Evolutionary conservation across 164 flowering plant genomes (phyloP).

Genomic region (Macadamia integrifolia): DNA sequence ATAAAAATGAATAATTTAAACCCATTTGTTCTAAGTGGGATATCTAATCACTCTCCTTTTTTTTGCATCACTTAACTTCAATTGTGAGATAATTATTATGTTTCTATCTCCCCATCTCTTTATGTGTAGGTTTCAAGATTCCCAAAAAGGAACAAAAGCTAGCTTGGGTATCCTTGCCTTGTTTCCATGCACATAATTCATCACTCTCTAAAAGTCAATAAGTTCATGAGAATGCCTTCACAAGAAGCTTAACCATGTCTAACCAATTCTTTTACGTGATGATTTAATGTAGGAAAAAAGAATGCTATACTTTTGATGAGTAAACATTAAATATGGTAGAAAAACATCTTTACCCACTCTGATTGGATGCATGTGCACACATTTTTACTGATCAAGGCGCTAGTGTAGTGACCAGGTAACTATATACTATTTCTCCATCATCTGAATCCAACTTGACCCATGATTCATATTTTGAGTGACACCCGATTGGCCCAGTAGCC

Average conservation of each 20-base stretch:
- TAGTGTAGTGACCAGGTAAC: no score
- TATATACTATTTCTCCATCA: background rate
- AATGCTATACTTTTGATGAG: no score
- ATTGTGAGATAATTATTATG: conserved; percentile 9
- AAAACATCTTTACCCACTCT: no score
- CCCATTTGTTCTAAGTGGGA: conserved; percentile 10
- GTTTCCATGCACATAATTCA: conserved; percentile 16
- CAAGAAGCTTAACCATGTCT: conserved; percentile 29
- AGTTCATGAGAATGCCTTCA: conserved; percentile 32
- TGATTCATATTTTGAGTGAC: background rate
- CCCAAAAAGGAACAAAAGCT: background rate
- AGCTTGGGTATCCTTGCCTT: background rate
- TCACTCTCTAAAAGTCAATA: conserved; percentile 26
- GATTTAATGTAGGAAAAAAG: conserved; percentile 4
- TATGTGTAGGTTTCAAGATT: conserved; percentile 20
- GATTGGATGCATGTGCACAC: no score
- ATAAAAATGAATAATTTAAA: no score
- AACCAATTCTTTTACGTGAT: conserved; percentile 21
- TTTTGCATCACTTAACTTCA: conserved; percentile 28
- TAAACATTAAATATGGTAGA: no score
- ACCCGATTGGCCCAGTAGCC: background rate
- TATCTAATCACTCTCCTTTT: conserved; percentile 10
- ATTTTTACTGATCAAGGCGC: no score
- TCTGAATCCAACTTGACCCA: conserved; percentile 11
- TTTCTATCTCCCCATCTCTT: background rate